phyloP scores from a whole-genome alignment of 441 rosid species.

The Mallotus repandus region DNA sequence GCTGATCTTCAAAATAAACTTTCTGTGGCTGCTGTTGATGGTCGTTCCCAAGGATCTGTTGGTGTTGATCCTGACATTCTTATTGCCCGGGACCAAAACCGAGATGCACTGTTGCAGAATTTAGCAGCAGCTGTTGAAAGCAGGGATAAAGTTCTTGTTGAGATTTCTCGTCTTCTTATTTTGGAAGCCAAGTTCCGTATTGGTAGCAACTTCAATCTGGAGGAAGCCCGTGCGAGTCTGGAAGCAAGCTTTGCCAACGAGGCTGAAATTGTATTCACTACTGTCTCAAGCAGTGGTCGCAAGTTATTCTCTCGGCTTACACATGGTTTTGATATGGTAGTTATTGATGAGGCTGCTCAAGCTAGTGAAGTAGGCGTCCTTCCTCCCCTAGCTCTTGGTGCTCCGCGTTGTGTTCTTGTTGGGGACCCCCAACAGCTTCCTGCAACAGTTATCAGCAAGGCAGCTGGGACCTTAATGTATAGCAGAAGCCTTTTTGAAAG shows the following conservation, averaged over 20 bases:
- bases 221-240: constrained; percentile 94
- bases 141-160: constrained; percentile 93
- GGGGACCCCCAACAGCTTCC: constrained; percentile 99
- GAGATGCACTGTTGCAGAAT: constrained; percentile 80
- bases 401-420: constrained; percentile 98
- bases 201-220: constrained; percentile 79
- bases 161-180: constrained; percentile 94
- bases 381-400: constrained; percentile 98
- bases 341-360: constrained; percentile 99
- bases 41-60: constrained; percentile 93
- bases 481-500: constrained; percentile 99
- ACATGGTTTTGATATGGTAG: constrained; percentile 99
- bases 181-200: constrained; percentile 75
- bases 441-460: constrained; percentile 98
- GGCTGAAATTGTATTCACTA: constrained; percentile 99
- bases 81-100: constrained; percentile 84
- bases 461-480: constrained; percentile 91
- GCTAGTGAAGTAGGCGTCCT: constrained; percentile 97
- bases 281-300: constrained; percentile 99
- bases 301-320: constrained; percentile 94
- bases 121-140: constrained; percentile 94
- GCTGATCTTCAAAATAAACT: constrained; percentile 79
- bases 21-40: constrained; percentile 65
- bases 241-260: constrained; percentile 99
- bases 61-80: constrained; percentile 97